Conservation (phyloP, 192 early-diverging fungal species). For the Bifiguratus adelaidae region DNA sequence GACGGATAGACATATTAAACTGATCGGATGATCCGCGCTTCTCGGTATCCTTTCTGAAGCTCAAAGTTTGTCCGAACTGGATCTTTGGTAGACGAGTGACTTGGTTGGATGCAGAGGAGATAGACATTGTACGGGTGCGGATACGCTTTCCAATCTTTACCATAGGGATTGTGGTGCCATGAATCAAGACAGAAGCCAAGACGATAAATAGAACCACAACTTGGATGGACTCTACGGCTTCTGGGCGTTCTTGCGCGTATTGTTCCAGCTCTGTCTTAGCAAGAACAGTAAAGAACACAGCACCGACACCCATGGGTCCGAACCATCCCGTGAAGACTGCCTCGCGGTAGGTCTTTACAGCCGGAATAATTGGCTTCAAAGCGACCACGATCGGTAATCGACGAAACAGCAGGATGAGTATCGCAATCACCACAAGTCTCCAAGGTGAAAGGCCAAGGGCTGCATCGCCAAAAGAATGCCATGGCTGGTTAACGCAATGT, state of each 20-base stretch:
- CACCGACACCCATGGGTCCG: constrained; percentile 69
- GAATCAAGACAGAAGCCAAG: constrained; percentile 70
- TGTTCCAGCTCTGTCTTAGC: constrained; percentile 24
- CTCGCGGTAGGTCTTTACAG: constrained; percentile 57
- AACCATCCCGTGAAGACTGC: constrained; percentile 86
- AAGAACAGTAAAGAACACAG: constrained; percentile 36
- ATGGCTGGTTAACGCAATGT: constrained; percentile 29
- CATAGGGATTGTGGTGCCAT: constrained; percentile 71
- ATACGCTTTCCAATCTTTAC: constrained; percentile 49
- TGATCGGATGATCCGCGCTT: no score
- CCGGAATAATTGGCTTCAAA: constrained; percentile 54
- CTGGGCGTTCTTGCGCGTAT: constrained; percentile 4
- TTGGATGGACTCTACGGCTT: constrained; percentile 17
- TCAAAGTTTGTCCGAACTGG: constrained; percentile 13
- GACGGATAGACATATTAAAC: no score
- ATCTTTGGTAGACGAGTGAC: constrained; percentile 16
- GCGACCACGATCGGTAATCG: constrained; percentile 62
- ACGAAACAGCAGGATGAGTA: constrained; percentile 57
- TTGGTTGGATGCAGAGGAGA: constrained; percentile 11
- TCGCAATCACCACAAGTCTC: constrained; percentile 48
- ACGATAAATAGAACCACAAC: constrained; percentile 67
- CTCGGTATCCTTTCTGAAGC: constrained; percentile 7
- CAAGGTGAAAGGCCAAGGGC: constrained; percentile 48
- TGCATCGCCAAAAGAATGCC: constrained; percentile 45
- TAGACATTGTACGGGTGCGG: constrained; percentile 17